Percentiles rank a stretch among this genome's conserved stretches.
These are phyloP conservation scores for Boletus barrowsii DNA, from an alignment of 768 basidiomycete genomes.

Conservation along the genomic window DNA sequence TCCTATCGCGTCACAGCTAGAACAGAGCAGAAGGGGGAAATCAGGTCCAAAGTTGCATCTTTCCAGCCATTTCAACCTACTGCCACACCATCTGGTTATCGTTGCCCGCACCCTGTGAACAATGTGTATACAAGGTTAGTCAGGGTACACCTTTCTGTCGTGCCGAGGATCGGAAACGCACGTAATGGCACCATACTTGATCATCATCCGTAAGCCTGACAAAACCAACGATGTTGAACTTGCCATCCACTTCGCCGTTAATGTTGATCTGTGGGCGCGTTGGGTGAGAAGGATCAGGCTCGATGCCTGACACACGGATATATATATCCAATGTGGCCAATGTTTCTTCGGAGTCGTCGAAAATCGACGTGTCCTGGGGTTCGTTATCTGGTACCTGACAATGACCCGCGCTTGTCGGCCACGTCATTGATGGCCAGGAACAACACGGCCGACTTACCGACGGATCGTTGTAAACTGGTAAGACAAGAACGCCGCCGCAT, in stretches of 20 bases:
- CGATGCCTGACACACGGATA: conserved; percentile 40
- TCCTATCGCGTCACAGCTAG: conserved; percentile 60
- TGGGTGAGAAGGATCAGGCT: conserved; percentile 46
- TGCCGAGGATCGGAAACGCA: conserved; percentile 32
- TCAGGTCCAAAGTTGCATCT: neutral
- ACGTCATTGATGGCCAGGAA: neutral
- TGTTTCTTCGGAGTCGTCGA: conserved; percentile 51
- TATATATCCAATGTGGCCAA: conserved; percentile 48
- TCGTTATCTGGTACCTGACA: conserved; percentile 28
- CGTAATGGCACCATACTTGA: conserved; percentile 63
- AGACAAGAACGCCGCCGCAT: neutral
- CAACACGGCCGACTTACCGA: conserved; percentile 17
- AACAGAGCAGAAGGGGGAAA: conserved; percentile 13
- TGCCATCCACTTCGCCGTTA: conserved; percentile 47
- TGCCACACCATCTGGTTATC: conserved; percentile 54
- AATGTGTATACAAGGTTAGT: conserved; percentile 1
- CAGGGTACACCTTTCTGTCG: neutral
- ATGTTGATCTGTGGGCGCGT: conserved; percentile 53
- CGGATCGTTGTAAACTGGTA: conserved; percentile 50
- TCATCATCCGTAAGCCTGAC: conserved; percentile 57
- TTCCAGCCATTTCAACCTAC: conserved; percentile 30
- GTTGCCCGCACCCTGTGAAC: conserved; percentile 48
- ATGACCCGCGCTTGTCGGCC: conserved; percentile 1
- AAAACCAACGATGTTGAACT: conserved; percentile 49
- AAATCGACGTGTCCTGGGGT: conserved; percentile 43